Conservation (phyloP, 495 filamentous ascomycete species). For the Pseudomonodictys pantanalensis region DNA sequence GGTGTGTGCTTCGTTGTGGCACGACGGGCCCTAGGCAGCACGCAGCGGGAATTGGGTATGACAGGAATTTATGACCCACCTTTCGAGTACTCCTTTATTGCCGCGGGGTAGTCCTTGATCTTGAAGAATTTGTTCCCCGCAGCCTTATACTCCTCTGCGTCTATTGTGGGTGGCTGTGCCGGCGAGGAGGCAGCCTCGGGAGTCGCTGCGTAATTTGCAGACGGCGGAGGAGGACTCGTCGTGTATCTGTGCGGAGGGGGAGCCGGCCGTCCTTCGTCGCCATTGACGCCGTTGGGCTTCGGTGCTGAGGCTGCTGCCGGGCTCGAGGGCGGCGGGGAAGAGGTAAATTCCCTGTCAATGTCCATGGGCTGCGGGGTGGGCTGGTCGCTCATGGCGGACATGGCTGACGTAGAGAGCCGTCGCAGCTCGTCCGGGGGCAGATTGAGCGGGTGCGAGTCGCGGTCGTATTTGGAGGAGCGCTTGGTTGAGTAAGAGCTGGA, state of each 20-base stretch:
- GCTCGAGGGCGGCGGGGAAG: constrained; percentile 46
- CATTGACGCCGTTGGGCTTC: constrained; percentile 50
- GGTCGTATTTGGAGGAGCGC: constrained; percentile 49
- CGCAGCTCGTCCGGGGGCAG: constrained; percentile 80
- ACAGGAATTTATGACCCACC: constrained; percentile 53
- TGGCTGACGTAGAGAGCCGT: constrained; percentile 66
- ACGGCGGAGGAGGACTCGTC: constrained; percentile 53
- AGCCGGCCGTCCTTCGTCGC: constrained; percentile 60
- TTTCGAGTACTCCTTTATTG: constrained; percentile 91
- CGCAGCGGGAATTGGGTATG: constrained; percentile 6
- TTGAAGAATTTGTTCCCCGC: constrained; percentile 96
- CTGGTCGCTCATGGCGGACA: constrained; percentile 48
- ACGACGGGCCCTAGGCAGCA: constrained; percentile 8
- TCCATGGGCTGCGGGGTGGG: constrained; percentile 65
- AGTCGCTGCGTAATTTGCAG: constrained; percentile 38
- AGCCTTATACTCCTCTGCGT: constrained; percentile 87
- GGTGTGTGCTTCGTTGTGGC: not conserved
- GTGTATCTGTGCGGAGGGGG: constrained; percentile 76
- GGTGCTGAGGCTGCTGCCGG: constrained; percentile 40
- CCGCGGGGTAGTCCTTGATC: constrained; percentile 76
- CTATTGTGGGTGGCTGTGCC: constrained; percentile 51
- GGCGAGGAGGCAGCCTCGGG: constrained; percentile 35
- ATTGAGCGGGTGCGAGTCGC: constrained; percentile 78
- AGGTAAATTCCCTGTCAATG: constrained; percentile 65
- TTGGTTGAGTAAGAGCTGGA: constrained; percentile 35